Percentiles rank a stretch among this genome's conserved stretches.
Evolutionary conservation across 192 early-diverging fungal species (phyloP).

Genomic region (Umbelopsis isabellina): DNA sequence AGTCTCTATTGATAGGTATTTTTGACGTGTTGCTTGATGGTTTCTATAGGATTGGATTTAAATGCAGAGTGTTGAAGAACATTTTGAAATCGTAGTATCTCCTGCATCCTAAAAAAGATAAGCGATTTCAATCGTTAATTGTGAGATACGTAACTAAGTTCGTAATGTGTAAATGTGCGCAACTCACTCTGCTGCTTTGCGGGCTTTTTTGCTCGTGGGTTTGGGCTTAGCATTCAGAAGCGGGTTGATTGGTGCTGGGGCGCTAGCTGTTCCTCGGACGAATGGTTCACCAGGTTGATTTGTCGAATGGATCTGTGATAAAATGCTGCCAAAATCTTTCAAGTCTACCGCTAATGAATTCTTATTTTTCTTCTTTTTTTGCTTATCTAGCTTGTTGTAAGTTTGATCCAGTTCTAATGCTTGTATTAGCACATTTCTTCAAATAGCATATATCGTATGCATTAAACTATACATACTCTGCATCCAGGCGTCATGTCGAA

Average conservation of each 20-base stretch:
- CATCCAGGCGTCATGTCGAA: conserved; percentile 64
- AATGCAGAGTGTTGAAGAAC: conserved; percentile 74
- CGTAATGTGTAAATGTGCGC: not conserved
- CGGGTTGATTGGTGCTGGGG: not conserved
- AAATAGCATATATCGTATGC: not conserved
- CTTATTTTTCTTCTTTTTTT: conserved; percentile 46
- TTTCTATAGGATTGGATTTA: conserved; percentile 67
- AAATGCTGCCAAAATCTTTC: conserved; percentile 45
- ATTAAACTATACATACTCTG: conserved; percentile 47
- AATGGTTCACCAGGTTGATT: not conserved
- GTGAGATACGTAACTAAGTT: not conserved
- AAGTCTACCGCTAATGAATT: conserved; percentile 58
- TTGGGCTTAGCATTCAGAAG: conserved; percentile 33
- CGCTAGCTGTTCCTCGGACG: not conserved
- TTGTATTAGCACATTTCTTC: not conserved
- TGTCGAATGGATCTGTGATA: conserved; percentile 41
- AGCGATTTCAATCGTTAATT: not conserved
- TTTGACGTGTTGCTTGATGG: conserved; percentile 73
- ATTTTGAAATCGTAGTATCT: conserved; percentile 75
- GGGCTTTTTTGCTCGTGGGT: conserved; percentile 51
- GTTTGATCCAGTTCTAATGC: conserved; percentile 55
- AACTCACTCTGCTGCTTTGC: conserved; percentile 63
- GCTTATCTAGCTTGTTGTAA: conserved; percentile 54
- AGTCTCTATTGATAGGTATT: conserved; percentile 53
- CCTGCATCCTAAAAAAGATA: conserved; percentile 48